A percentile compares a stretch with the other conserved stretches of the same genome.
Evolutionary conservation across 2,329 filamentous ascomycete species (phyloP).

Genomic region (Ophiosphaerella narmari): DNA sequence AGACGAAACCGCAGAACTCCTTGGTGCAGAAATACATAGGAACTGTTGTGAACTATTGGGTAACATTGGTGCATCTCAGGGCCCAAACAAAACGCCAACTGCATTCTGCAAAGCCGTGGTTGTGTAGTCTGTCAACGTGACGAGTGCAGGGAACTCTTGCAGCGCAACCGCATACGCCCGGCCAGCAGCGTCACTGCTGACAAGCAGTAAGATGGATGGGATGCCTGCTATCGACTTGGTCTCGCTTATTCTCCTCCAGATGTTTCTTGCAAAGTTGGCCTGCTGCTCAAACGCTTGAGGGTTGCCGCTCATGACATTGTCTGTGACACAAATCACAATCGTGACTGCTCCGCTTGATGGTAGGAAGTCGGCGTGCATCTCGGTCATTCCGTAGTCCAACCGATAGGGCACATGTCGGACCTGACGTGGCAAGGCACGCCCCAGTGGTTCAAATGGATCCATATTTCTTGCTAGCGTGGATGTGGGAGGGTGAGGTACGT

Average conservation of each 20-base stretch:
- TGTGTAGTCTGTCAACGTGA: constrained; percentile 36
- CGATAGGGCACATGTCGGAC: constrained; percentile 76
- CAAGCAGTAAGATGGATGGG: constrained; percentile 34
- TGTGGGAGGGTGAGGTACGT: constrained; percentile 56
- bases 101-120: constrained; percentile 30
- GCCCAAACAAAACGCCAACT: constrained; percentile 33
- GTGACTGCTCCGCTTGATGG: constrained; percentile 63
- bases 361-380: constrained; percentile 66
- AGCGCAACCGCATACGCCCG: constrained; percentile 26
- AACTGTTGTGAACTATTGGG: too few species aligned
- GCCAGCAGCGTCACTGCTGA: constrained; percentile 20
- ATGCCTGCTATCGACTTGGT: constrained; percentile 19
- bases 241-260: constrained; percentile 21
- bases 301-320: constrained; percentile 30
- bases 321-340: constrained; percentile 56
- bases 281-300: constrained; percentile 36
- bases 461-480: constrained; percentile 47
- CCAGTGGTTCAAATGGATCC: constrained; percentile 76
- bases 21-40: too few species aligned
- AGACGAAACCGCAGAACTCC: too few species aligned
- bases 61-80: not conserved
- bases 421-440: constrained; percentile 63
- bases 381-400: constrained; percentile 65
- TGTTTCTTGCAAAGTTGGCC: constrained; percentile 32
- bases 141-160: constrained; percentile 32